phyloP scores from a whole-genome alignment of 1,284 basidiomycete genomes.

The Cryptococcus maquisensis region DNA sequence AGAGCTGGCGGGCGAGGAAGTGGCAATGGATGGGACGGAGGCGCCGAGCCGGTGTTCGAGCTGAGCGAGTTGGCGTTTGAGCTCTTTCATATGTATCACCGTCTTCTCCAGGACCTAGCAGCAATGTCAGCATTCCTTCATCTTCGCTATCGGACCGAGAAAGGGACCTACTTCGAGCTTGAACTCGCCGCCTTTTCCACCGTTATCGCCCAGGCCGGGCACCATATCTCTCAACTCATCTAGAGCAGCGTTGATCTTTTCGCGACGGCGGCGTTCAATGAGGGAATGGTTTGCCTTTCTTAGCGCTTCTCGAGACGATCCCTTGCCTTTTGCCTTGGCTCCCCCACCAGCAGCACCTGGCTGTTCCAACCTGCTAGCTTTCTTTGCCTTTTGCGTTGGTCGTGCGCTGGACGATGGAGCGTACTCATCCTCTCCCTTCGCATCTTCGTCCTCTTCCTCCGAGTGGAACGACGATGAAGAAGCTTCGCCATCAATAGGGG shows the following conservation, averaged over 20 bases:
- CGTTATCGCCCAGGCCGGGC: constrained; percentile 41
- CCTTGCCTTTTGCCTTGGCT: not conserved
- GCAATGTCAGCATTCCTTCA: not conserved
- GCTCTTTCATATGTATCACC: constrained; percentile 45
- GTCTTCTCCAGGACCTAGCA: constrained; percentile 45
- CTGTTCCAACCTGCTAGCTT: not conserved
- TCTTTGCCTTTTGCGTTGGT: not conserved
- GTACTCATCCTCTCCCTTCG: constrained; percentile 23
- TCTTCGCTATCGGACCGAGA: not conserved
- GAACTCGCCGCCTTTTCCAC: constrained; percentile 46
- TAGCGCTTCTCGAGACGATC: constrained; percentile 39
- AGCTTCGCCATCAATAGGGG: not conserved
- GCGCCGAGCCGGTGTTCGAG: constrained; percentile 18
- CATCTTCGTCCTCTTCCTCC: constrained; percentile 5
- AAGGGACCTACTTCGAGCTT: constrained; percentile 44
- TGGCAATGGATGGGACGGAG: not conserved
- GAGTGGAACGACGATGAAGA: constrained; percentile 10
- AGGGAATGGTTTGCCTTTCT: constrained; percentile 47
- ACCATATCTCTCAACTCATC: constrained; percentile 45
- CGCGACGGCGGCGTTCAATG: constrained; percentile 46
- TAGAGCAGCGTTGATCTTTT: constrained; percentile 48
- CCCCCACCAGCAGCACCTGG: not conserved
- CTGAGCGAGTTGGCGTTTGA: constrained; percentile 28
- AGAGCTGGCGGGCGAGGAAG: not conserved
- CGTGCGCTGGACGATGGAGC: constrained; percentile 8